Base-by-base conservation (phyloP, 257 asterid genomes). In the Przewalskia tangutica region DNA sequence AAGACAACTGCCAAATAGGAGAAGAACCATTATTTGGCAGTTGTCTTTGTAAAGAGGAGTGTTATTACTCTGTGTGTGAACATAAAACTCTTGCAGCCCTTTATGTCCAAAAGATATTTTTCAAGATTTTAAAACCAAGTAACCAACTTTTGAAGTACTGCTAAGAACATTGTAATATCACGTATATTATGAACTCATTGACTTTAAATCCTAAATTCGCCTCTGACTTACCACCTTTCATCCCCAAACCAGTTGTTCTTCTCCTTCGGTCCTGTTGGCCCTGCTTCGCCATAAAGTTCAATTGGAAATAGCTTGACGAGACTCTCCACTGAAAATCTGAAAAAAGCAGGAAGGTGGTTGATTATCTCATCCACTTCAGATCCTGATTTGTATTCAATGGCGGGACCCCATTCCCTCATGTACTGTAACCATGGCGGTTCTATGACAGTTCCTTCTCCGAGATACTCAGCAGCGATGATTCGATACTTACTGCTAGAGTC, bases 331-430 rank as follows among this genome's bases (percentile, higher is more conserved):
- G 97, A 89, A 82, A 91, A 88, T 83, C 97, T 90, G 4, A 95
- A 50, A 63, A 91, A 89, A 79, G 90, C 86, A 0, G 99, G 99
- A 2, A 95, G 93, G 88, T 82, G 87, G 53, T 85, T 90, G 79
- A 95, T 84, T 83, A 95, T 90, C 91, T 93, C 92, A 27, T 95
- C 95, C 7, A 92, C 80, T 81, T 95, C 98, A 5, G 91, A 84
- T 66, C 85, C 80, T 0, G 97, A 87, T 54, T 85, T 85, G 62
- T 95, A 95, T 6, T 89, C 89, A 20, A 95, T 54, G 0, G 91
- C 89, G 0, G 99, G 99, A 7, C 99, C 99, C 99, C 99, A 95
- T 82, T 95, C 99, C 70, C 99, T 89, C 99, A 93, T 95, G 81
- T 90, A 93, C 82, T 95, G 97, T 82, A 95, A 78, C 98, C 98